A percentile compares a stretch with the other conserved stretches of the same genome.
phyloP scores from a whole-genome alignment of 2,329 filamentous ascomycete genomes.

The Fusarium stilboides region DNA sequence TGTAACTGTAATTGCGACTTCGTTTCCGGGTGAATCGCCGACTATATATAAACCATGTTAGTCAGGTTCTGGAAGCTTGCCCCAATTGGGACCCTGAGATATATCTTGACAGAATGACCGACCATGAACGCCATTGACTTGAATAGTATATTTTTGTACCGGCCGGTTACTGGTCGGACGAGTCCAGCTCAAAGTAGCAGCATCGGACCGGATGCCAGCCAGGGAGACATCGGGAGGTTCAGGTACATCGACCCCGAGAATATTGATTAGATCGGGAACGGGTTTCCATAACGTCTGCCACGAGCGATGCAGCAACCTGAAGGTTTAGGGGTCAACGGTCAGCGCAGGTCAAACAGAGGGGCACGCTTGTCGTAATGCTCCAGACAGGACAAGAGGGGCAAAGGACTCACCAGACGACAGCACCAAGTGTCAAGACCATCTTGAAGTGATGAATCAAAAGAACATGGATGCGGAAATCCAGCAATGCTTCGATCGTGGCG shows the following conservation, averaged over 20 bases:
- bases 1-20: slow-evolving; percentile 83
- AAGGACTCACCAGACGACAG: slow-evolving; percentile 66
- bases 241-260: slow-evolving; percentile 94
- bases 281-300: slow-evolving; percentile 92
- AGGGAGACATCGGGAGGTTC: slow-evolving; percentile 90
- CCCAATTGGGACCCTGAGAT: slow-evolving; percentile 1
- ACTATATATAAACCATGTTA: slow-evolving; percentile 65
- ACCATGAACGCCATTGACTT: slow-evolving; percentile 95
- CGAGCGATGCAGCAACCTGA: slow-evolving; percentile 86
- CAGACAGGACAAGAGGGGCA: slow-evolving; percentile 1
- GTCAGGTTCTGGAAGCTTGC: slow-evolving; percentile 8
- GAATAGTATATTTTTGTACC: slow-evolving; percentile 89
- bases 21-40: slow-evolving; percentile 78
- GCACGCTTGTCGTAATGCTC: slow-evolving; percentile 2
- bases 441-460: slow-evolving; percentile 66
- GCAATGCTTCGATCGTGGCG: slow-evolving; percentile 53
- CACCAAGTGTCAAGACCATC: slow-evolving; percentile 69
- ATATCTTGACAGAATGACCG: slow-evolving; percentile 53
- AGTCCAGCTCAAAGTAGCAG: slow-evolving; percentile 93
- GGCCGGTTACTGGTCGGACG: slow-evolving; percentile 75
- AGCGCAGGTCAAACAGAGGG: slow-evolving; percentile 20
- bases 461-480: slow-evolving; percentile 62
- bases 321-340: slow-evolving; percentile 20
- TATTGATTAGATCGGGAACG: slow-evolving; percentile 89
- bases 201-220: slow-evolving; percentile 88